A percentile compares a stretch with the other conserved stretches of the same genome.
These are phyloP conservation scores for Rhodamnia argentea DNA, from an alignment of 345 rosid genomes.

Conservation along the genomic window DNA sequence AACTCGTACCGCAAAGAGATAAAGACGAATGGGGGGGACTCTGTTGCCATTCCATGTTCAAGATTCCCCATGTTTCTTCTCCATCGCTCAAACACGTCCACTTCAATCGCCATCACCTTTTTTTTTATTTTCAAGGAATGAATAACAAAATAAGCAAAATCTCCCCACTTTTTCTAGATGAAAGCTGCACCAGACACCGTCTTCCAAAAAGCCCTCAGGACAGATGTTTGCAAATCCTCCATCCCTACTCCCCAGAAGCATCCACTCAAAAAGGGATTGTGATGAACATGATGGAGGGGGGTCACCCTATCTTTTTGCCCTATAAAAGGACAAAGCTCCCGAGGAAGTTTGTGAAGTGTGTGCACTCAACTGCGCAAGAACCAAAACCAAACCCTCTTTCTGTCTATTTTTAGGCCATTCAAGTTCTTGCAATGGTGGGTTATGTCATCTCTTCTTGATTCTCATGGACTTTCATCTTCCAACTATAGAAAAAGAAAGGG, in stretches of 20 bases:
- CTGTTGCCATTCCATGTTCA: conserved; percentile 6
- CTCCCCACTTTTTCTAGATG: neutral
- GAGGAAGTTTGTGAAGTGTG: neutral
- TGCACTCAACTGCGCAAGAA: neutral
- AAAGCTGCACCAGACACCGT: neutral
- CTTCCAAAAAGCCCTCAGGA: neutral
- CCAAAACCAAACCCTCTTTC: neutral
- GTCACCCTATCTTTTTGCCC: conserved; percentile 2
- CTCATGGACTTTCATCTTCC: neutral
- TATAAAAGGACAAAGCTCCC: conserved; percentile 23
- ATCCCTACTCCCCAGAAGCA: conserved; percentile 6
- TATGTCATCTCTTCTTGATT: neutral
- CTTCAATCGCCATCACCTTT: conserved; percentile 24
- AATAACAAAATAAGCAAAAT: neutral
- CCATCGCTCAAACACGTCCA: neutral
- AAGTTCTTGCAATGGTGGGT: neutral
- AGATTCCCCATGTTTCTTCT: conserved; percentile 8
- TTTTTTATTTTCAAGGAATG: neutral
- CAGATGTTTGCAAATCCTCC: neutral
- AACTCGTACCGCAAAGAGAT: conserved; percentile 2
- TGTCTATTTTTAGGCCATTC: neutral
- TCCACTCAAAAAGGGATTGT: conserved; percentile 11
- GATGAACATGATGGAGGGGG: conserved; percentile 2
- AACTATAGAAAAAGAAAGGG: neutral
- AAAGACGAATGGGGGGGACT: neutral